phyloP scores from a whole-genome alignment of 202 grass and related monocot genomes.

The Setaria viridis region DNA sequence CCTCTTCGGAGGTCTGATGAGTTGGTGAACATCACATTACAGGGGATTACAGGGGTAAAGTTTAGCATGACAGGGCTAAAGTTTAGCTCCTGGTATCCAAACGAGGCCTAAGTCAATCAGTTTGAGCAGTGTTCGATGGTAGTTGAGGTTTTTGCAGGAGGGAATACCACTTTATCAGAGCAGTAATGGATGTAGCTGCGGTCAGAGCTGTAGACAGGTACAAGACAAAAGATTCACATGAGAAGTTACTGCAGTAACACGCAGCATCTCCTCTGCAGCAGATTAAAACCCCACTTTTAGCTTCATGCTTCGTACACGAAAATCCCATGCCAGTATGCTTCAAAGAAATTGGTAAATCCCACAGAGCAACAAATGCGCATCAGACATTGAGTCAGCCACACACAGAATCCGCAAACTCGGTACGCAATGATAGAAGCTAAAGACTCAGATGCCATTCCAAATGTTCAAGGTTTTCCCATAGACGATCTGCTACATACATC shows the following conservation, averaged over 20 bases:
- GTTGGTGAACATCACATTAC: too few species aligned
- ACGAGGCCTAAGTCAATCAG: not conserved
- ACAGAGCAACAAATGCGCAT: not conserved
- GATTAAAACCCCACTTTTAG: not conserved
- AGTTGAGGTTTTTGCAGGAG: not conserved
- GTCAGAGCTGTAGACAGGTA: not conserved
- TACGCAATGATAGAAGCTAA: not conserved
- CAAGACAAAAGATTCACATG: too few species aligned
- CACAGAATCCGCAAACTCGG: not conserved
- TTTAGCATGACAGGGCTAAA: too few species aligned
- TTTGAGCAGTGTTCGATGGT: not conserved
- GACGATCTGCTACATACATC: not conserved
- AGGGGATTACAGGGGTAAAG: too few species aligned
- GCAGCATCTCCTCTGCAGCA: not conserved
- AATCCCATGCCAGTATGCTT: not conserved
- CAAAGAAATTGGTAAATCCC: not conserved
- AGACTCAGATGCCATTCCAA: not conserved
- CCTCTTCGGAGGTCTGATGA: too few species aligned
- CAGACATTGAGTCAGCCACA: not conserved
- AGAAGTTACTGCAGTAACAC: not conserved
- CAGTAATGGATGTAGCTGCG: not conserved
- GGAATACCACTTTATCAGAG: not conserved
- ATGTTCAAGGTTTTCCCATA: not conserved
- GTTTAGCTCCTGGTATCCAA: too few species aligned
- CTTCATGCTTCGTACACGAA: conserved; percentile 4